Conservation (phyloP, 345 rosid species). For the Brassica carinata region DNA sequence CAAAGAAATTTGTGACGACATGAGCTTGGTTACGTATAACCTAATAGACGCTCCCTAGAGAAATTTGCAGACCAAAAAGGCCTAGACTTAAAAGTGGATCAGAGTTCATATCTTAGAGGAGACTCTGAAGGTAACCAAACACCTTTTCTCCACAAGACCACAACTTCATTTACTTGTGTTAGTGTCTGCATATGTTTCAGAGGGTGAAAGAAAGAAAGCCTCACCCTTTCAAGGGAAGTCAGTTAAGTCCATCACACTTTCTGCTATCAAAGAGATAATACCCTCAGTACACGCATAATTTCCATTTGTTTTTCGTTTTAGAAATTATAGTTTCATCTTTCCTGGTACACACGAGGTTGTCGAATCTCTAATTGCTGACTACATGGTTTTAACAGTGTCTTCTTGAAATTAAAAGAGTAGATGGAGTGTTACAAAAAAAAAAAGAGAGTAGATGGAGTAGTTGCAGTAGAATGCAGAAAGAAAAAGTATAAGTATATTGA, state of each 20-base stretch:
- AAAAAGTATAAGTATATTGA: not conserved
- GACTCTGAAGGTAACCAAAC: constrained; percentile 31
- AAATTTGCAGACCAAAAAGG: constrained; percentile 51
- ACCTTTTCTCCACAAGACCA: not conserved
- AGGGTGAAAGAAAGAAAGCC: constrained; percentile 37
- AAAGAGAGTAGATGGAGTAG: not conserved
- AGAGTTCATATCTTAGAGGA: constrained; percentile 54
- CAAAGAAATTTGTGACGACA: constrained; percentile 75
- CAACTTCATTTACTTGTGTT: not conserved
- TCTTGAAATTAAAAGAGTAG: constrained; percentile 48
- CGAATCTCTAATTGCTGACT: not conserved
- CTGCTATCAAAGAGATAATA: constrained; percentile 43
- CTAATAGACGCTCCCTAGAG: constrained; percentile 57
- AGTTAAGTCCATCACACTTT: constrained; percentile 30
- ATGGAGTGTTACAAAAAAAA: constrained; percentile 9
- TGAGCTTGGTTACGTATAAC: constrained; percentile 69
- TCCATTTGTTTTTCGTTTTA: not conserved
- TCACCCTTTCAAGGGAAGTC: constrained; percentile 30
- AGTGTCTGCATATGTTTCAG: not conserved
- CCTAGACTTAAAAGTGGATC: constrained; percentile 40
- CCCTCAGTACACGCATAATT: constrained; percentile 49
- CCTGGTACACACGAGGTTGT: not conserved
- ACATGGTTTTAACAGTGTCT: constrained; percentile 43
- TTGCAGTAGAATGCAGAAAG: not conserved
- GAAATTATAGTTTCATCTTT: not conserved